Evolutionary conservation across 75 land plant species (phyloP).

Genomic region (Pinus taeda): DNA sequence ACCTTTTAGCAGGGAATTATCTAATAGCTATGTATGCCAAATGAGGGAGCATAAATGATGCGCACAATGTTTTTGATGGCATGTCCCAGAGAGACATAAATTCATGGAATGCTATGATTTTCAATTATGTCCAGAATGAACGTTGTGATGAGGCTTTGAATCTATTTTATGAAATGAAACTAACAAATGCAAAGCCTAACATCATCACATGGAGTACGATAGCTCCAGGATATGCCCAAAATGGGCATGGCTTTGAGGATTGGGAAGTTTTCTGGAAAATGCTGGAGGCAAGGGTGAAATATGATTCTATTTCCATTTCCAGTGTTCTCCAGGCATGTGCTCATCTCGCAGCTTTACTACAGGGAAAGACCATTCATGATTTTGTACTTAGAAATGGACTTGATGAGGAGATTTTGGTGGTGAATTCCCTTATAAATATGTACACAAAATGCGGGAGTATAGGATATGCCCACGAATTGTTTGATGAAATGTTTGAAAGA

Average conservation of each 20-base stretch:
- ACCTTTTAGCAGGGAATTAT: slow-evolving; percentile 14
- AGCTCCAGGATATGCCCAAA: slow-evolving; percentile 9
- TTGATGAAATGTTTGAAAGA: background rate
- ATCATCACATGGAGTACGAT: background rate
- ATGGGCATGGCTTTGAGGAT: background rate
- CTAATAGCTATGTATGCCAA: slow-evolving; percentile 24
- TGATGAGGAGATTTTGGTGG: background rate
- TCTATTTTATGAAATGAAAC: slow-evolving; percentile 5
- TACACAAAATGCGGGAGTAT: slow-evolving; percentile 10
- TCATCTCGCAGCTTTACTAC: background rate
- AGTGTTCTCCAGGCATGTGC: background rate
- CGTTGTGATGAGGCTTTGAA: background rate
- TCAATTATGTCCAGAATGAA: slow-evolving; percentile 19
- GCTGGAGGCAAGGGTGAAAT: background rate
- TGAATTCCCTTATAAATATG: slow-evolving; percentile 6
- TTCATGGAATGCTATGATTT: slow-evolving; percentile 35
- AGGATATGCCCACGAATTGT: background rate
- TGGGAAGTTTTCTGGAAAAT: slow-evolving; percentile 2
- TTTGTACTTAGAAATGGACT: background rate
- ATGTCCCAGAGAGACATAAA: slow-evolving; percentile 27
- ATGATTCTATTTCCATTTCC: background rate
- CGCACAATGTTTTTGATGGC: slow-evolving; percentile 30
- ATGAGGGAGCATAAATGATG: slow-evolving; percentile 15
- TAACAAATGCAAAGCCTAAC: slow-evolving; percentile 11
- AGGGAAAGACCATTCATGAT: slow-evolving; percentile 4